Conservation (phyloP, 371 early-diverging fungal species). For the Basidiobolus meristosporus region DNA sequence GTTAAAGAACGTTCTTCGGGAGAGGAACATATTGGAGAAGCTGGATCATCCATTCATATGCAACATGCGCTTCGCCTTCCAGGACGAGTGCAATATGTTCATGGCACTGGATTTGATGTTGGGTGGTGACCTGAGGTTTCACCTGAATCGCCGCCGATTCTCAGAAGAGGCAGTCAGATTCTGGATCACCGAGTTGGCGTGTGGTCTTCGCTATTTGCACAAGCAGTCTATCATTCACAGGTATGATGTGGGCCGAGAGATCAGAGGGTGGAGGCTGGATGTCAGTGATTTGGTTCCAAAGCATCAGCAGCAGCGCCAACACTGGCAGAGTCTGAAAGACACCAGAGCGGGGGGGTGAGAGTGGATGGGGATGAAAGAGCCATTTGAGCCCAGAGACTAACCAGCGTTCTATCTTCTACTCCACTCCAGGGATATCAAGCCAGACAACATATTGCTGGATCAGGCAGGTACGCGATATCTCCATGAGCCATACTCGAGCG, state of each 20-base stretch:
- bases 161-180: slow-evolving; percentile 52
- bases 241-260: no score
- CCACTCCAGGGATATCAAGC: slow-evolving; percentile 47
- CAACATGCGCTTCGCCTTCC: slow-evolving; percentile 66
- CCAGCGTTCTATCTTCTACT: neutral
- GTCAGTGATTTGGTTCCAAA: no score
- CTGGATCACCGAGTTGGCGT: slow-evolving; percentile 58
- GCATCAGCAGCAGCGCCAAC: no score
- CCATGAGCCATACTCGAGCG: neutral
- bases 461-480: slow-evolving; percentile 17
- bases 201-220: slow-evolving; percentile 59
- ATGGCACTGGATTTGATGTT: slow-evolving; percentile 80
- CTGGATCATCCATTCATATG: slow-evolving; percentile 60
- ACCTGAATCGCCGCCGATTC: slow-evolving; percentile 40
- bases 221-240: slow-evolving; percentile 56
- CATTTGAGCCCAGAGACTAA: no score
- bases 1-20: slow-evolving; percentile 53
- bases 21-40: slow-evolving; percentile 57
- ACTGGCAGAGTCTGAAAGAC: no score
- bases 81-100: slow-evolving; percentile 64
- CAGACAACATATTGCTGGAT: slow-evolving; percentile 70
- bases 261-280: no score
- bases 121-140: slow-evolving; percentile 71
- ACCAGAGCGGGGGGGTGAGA: no score
- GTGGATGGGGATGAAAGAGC: no score